Evolutionary conservation across 2,329 filamentous ascomycete species (phyloP).

Genomic region (Botrytis galanthina): DNA sequence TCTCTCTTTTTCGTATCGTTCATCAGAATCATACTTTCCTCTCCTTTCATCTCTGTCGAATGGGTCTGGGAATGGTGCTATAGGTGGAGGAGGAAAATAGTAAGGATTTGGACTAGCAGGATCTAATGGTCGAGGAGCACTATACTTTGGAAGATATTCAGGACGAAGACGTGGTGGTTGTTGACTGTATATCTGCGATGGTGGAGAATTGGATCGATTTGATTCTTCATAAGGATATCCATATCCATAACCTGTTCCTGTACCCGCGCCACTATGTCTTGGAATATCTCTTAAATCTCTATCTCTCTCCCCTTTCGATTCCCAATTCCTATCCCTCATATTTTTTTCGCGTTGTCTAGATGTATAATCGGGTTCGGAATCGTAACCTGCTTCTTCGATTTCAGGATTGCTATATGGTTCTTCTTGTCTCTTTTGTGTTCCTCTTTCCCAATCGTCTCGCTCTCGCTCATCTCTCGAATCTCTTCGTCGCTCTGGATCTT

Average conservation of each 20-base stretch:
- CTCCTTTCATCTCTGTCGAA: not conserved
- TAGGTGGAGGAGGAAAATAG: slow-evolving; percentile 1
- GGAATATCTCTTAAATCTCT: slow-evolving; percentile 14
- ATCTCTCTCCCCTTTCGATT: not conserved
- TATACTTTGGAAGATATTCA: slow-evolving; percentile 15
- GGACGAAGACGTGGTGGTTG: slow-evolving; percentile 15
- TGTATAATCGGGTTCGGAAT: slow-evolving; percentile 14
- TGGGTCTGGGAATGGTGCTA: not conserved
- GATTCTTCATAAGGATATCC: slow-evolving; percentile 5
- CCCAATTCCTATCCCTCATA: slow-evolving; percentile 8
- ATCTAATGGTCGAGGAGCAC: not conserved
- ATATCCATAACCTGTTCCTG: not conserved
- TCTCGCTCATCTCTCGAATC: not conserved
- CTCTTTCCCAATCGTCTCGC: not conserved
- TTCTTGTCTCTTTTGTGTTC: not conserved
- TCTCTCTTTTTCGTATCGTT: not conserved
- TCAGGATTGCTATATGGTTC: slow-evolving; percentile 16
- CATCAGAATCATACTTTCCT: not conserved
- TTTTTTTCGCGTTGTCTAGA: slow-evolving; percentile 4
- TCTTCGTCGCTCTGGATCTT: not conserved
- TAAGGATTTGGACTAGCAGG: not conserved
- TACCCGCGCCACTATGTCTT: slow-evolving; percentile 12
- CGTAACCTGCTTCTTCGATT: slow-evolving; percentile 15
- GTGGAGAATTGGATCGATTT: not conserved
- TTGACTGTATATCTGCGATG: slow-evolving; percentile 11